Evolutionary conservation across 2,329 filamentous ascomycete species (phyloP), one percentile per base, ranked within the genome.

Genomic region (Colletotrichum australisinense): DNA sequence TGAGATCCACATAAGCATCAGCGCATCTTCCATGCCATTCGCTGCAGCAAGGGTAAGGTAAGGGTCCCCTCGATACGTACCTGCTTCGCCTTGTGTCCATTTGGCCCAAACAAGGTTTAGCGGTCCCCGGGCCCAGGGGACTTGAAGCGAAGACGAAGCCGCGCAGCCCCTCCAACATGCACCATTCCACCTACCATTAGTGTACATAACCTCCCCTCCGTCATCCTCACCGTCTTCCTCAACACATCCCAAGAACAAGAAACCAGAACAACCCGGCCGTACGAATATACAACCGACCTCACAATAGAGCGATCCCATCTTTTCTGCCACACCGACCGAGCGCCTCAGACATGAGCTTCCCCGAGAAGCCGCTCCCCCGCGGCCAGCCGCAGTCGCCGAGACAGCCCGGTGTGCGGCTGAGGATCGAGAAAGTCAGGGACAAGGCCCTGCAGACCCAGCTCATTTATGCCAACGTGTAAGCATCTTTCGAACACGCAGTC

Each of bases 401-500:
- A 42, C 63, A 65, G 63, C 52, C 63, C 11, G 32, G 63, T 77
- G 49, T 88, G 26, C 78, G 77, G 6, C 79, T 88, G 53, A 80
- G 81, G 53, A 81, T 87, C 5, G 83, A 83, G 62, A 88, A 87
- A 78, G 81, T 88, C 6, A 78, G 83, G n/a, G 86, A 88, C 77
- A 91, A 90, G 80, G 89, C 87, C 38, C 85, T 91, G 1, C 89
- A 90, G 77, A 78, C 80, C 24, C 80, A 86, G 67, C 89, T 92
- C 75, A 93, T 92, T 55, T 94, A 92, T 79, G 87, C 88, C 22
- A 93, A 94, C 78, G 79, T 93, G 89, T 92, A 81, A 82, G 90
- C 81, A 24, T 26, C 35, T 16, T 32, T 16, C n/a, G 14, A 0
- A 4, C 2, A 28, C 11, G 16, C 3, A 19, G 7, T 22, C 3